These are phyloP conservation scores for Globisporangium mamillatum DNA, from an alignment of 352 stramenopile species.

Conservation along the genomic window DNA sequence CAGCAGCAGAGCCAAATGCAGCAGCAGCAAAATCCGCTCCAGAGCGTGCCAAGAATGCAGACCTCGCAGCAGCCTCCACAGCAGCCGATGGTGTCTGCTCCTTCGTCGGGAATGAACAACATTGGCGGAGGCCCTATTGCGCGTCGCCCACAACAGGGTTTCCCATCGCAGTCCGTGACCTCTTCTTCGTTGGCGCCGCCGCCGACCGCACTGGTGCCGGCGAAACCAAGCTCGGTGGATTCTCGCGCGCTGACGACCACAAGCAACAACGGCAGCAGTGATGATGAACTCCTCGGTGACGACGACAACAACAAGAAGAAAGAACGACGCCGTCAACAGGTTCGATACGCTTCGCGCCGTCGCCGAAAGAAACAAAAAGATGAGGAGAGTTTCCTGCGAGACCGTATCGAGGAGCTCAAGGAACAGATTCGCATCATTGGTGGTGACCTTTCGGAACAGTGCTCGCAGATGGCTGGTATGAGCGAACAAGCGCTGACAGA, in stretches of 20 bases:
- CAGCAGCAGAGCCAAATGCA: slow-evolving; percentile 18
- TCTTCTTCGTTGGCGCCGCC: slow-evolving; percentile 19
- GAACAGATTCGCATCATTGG: slow-evolving; percentile 85
- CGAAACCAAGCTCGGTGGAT: slow-evolving; percentile 28
- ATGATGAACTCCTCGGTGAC: slow-evolving; percentile 52
- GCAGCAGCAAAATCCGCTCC: slow-evolving; percentile 14
- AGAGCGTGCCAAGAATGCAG: slow-evolving; percentile 17
- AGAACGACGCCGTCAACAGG: slow-evolving; percentile 72
- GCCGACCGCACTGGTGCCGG: slow-evolving; percentile 40
- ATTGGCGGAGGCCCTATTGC: slow-evolving; percentile 1
- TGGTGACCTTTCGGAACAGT: slow-evolving; percentile 71
- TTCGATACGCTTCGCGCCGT: slow-evolving; percentile 73
- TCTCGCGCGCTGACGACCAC: slow-evolving; percentile 44
- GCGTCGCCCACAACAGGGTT: slow-evolving; percentile 12
- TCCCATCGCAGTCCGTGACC: slow-evolving; percentile 23
- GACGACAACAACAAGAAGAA: slow-evolving; percentile 77
- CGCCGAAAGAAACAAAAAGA: slow-evolving; percentile 85
- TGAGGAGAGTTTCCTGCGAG: slow-evolving; percentile 74
- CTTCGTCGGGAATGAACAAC: slow-evolving; percentile 12
- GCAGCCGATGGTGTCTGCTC: slow-evolving; percentile 11
- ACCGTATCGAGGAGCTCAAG: slow-evolving; percentile 81
- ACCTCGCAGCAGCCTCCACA: slow-evolving; percentile 6
- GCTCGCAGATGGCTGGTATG: slow-evolving; percentile 79
- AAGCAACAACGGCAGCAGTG: slow-evolving; percentile 56
- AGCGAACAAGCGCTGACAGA: slow-evolving; percentile 75